Evolutionary conservation across 257 asterid genomes (phyloP), one percentile per base, ranked within the genome.

Genomic region (Petunia secreta): DNA sequence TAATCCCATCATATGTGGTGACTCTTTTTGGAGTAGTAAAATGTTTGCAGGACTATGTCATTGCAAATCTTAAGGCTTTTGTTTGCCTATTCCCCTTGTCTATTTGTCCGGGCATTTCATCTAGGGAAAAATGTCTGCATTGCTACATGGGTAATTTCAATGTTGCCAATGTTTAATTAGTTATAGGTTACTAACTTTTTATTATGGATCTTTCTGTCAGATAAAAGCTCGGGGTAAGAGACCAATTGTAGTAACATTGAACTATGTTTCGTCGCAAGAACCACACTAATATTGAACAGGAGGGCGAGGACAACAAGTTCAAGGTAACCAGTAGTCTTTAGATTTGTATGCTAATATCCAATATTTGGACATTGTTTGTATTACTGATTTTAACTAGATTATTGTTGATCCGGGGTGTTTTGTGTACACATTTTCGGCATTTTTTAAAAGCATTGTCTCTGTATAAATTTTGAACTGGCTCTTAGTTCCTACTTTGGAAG

Each of bases 221-320:
- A 62, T 50, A 73, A 34, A 73, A n/a, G 36, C 78, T 6, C 62
- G 50, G 13, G 43, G n/a, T 34, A 50, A 48, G 78, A 34, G 63
- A 36, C 62, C 6, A 73, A 50, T 11, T 73, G 36, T 73, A 73
- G 63, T 52, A 50, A 34, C 46, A 50, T 50, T 73, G 36, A 73
- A n/a, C 36, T 78, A 94, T 94, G 98, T 92, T 92, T 80, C 92
- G 94, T 79, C 88, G 93, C 79, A 85, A 75, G 89, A 90, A 82
- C 80, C 89, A 80, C 84, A 77, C 93, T 57, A 84, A 90, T 5
- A 85, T 52, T 39, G 92, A 86, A 37, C 91, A 84, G 80, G 94
- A 85, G 77, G 86, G 80, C 62, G 86, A 82, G 77, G 98, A 91
- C 83, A 81, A 79, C 87, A 91, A 89, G 87, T 89, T 71, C 67